Conservation (phyloP, 2,329 filamentous ascomycete species). For the Diaporthe amygdali region DNA sequence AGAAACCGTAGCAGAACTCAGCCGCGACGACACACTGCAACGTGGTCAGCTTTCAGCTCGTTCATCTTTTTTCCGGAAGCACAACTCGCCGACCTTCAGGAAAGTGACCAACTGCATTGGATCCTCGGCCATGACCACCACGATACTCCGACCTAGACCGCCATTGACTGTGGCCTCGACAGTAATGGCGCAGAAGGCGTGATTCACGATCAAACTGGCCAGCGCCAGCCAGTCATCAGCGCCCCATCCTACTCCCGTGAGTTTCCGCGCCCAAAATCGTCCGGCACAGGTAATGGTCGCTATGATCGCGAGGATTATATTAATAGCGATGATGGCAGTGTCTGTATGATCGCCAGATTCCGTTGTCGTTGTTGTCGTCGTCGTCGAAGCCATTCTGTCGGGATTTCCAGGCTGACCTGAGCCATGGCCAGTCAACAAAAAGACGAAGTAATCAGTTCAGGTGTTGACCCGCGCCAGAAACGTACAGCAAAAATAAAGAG, state of each 20-base stretch:
- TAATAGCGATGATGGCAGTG: background rate
- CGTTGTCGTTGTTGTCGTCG: background rate
- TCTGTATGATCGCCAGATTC: background rate
- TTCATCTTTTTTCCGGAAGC: background rate
- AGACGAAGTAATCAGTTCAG: too few relatives aligned
- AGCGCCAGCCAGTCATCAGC: conserved; percentile 1
- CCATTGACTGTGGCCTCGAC: background rate
- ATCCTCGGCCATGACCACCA: background rate
- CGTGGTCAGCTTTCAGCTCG: background rate
- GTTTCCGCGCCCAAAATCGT: background rate
- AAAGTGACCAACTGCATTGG: background rate
- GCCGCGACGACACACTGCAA: background rate
- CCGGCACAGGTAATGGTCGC: background rate
- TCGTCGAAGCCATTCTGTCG: background rate
- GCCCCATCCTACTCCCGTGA: background rate
- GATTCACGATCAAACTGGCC: background rate
- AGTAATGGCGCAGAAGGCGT: background rate
- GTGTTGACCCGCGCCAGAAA: background rate
- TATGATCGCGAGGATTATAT: background rate
- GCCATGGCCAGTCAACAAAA: too few relatives aligned
- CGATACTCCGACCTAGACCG: background rate
- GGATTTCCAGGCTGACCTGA: background rate
- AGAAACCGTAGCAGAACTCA: background rate
- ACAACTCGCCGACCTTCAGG: background rate
- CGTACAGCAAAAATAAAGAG: background rate